These are phyloP conservation scores for Apiotrichum gamsii DNA, from an alignment of 1,284 basidiomycete species.

Conservation along the genomic window DNA sequence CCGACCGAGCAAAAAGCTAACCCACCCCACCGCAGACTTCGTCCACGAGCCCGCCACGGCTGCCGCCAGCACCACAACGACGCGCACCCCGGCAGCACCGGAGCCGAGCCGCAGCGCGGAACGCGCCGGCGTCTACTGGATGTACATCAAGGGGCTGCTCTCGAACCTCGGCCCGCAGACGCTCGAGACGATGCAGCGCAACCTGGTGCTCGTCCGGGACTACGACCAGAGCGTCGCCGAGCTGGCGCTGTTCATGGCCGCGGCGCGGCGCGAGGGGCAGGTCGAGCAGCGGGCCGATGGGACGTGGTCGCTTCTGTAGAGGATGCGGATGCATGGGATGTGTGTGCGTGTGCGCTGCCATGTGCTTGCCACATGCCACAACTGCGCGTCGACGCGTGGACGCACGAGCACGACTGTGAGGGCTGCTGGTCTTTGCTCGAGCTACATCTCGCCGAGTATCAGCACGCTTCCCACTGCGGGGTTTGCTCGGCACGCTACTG, in stretches of 20 bases:
- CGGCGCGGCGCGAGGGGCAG: slow-evolving; percentile 65
- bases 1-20: not conserved
- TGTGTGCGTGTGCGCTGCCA: no score
- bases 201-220: slow-evolving; percentile 68
- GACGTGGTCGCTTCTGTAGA: slow-evolving; percentile 54
- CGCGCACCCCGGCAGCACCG: no score
- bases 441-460: no score
- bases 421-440: no score
- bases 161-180: slow-evolving; percentile 69
- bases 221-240: slow-evolving; percentile 73
- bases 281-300: slow-evolving; percentile 62
- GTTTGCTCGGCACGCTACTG: no score
- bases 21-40: not conserved
- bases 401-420: no score
- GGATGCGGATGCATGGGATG: no score
- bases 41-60: not conserved
- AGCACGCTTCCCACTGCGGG: no score
- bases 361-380: no score
- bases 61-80: no score
- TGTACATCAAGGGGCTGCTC: slow-evolving; percentile 79
- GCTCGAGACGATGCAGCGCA: slow-evolving; percentile 69
- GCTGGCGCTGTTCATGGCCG: slow-evolving; percentile 67
- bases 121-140: slow-evolving; percentile 60
- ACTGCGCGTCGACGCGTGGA: no score
- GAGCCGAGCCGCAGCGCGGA: no score